Evolutionary conservation across 768 basidiomycete genomes (phyloP), one percentile per base, ranked within the genome.

Genomic region (Sarcodon sp.): DNA sequence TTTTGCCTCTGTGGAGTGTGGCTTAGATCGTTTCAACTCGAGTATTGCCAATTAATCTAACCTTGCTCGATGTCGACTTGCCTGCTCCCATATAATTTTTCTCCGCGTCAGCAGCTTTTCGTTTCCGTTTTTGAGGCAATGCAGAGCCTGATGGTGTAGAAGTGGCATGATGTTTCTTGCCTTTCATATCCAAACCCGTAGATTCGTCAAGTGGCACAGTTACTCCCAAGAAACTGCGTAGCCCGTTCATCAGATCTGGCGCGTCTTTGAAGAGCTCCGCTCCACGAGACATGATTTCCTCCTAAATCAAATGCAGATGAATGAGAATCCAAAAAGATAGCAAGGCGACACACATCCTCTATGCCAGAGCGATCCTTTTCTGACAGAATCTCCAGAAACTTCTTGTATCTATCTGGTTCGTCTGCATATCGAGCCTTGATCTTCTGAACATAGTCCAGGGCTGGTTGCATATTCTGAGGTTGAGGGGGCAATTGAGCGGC

Each of bases 381-480:
- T 67, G 79, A 76, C 3, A 91, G 65, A 47, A 89, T 82, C 55
- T 85, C 83, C 21, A 89, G 64, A 57, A 90, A 90, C 54, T 79
- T 76, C 47, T 77, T 75, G 54, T 89, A 90, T 4, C 86, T 91
- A 12, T 91, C 89, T 0, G 88, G 77, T 52, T 94, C 87, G 47
- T 66, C 62, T 27, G 63, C 61, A 64, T 89, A 96, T 12, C 91
- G 80, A 50, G 85, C 83, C 63, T 96, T 97, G 65, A 98, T 96
- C 66, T 91, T 91, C 66, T 93, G 91, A 33, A 99, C 91, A 55
- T 94, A 98, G 57, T 89, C 80, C 49, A 98, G 83, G 0, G 96
- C 96, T 79, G 66, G 82, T 54, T 81, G 77, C 37, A 85, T 76
- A 18, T 56, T 56, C 32, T 18, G 15, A 47, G 33, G 18, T 3